phyloP scores from a whole-genome alignment of 306 rosid species.

The Cercis canadensis region DNA sequence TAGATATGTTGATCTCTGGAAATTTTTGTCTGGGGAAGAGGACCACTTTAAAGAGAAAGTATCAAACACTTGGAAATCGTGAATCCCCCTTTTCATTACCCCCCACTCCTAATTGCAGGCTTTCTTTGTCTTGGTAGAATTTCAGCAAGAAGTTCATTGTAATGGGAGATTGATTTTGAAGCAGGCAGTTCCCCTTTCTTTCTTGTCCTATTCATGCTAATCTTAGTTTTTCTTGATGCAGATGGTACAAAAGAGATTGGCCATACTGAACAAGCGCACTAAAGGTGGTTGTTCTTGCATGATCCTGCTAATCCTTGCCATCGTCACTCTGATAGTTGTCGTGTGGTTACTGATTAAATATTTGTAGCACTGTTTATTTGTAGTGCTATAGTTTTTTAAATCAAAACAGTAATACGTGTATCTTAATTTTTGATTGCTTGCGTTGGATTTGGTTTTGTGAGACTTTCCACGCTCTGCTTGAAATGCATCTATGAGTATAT shows the following conservation, averaged over 20 bases:
- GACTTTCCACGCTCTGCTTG: background rate
- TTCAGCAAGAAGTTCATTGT: background rate
- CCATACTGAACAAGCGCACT: conserved; percentile 40
- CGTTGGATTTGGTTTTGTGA: background rate
- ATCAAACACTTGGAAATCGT: background rate
- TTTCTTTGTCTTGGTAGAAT: background rate
- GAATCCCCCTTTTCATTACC: background rate
- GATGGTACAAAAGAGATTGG: conserved; percentile 46
- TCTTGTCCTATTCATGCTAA: background rate
- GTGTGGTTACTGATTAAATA: conserved; percentile 36
- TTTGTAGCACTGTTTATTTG: conserved; percentile 29
- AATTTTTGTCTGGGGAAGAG: background rate
- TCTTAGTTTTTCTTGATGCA: conserved; percentile 21
- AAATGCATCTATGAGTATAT: background rate
- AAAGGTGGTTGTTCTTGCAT: conserved; percentile 47
- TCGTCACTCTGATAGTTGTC: conserved; percentile 32
- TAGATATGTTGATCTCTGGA: too few species aligned
- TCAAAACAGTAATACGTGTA: background rate
- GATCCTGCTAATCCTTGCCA: conserved; percentile 37
- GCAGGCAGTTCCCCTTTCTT: background rate
- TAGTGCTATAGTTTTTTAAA: background rate
- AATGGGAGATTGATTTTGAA: background rate
- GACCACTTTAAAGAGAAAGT: background rate
- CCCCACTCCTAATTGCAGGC: too few species aligned
- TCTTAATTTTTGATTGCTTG: background rate